phyloP scores from a whole-genome alignment of 2,329 filamentous ascomycete species.

The Neofusicoccum umdonicola region DNA sequence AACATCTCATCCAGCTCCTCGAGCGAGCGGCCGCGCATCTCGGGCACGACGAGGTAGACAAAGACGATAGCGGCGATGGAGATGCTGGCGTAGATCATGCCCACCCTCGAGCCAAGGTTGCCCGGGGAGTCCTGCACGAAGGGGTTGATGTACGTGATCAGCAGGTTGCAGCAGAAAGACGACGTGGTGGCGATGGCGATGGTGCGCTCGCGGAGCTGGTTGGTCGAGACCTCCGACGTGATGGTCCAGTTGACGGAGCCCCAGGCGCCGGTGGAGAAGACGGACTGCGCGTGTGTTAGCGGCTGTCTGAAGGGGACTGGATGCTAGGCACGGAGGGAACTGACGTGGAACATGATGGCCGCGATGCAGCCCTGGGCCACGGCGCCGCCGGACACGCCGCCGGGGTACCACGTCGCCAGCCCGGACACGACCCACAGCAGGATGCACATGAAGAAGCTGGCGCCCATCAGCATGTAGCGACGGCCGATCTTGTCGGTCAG shows the following conservation, averaged over 20 bases:
- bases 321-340: no score
- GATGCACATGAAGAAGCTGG: not conserved
- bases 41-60: constrained; percentile 59
- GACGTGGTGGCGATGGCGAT: not conserved
- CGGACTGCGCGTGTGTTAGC: not conserved
- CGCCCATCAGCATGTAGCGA: not conserved
- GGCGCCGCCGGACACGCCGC: not conserved
- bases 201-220: not conserved
- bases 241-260: constrained; percentile 5
- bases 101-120: constrained; percentile 28
- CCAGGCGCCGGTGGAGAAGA: constrained; percentile 11
- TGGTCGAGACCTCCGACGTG: not conserved
- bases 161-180: not conserved
- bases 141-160: constrained; percentile 3
- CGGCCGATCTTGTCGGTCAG: constrained; percentile 5
- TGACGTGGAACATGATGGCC: not conserved
- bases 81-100: constrained; percentile 24
- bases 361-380: not conserved
- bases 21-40: constrained; percentile 31
- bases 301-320: no score
- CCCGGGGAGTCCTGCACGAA: constrained; percentile 21
- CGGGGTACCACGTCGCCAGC: not conserved
- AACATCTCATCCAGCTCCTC: constrained; percentile 33
- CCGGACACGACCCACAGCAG: not conserved
- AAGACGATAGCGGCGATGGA: constrained; percentile 37